A percentile compares a stretch with the other conserved stretches of the same genome.
Conservation (phyloP, 2,329 filamentous ascomycete species). For the Botryotinia calthae region DNA sequence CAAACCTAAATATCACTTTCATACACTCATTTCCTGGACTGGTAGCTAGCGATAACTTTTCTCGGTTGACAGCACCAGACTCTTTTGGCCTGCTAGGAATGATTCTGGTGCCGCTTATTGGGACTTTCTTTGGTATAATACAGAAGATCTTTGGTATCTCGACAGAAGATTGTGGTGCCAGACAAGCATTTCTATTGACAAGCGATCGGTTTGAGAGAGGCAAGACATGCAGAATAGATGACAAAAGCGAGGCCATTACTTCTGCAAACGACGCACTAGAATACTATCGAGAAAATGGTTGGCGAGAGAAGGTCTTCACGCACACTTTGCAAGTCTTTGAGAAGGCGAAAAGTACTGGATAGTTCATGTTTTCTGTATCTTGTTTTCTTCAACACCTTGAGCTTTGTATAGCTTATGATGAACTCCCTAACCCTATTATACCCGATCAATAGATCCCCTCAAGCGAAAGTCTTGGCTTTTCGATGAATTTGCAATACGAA, state of each 20-base stretch:
- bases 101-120: neutral
- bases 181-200: neutral
- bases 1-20: neutral
- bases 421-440: neutral
- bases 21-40: neutral
- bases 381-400: neutral
- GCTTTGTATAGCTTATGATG: no score
- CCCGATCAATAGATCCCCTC: neutral
- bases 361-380: accelerated
- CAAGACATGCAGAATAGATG: neutral
- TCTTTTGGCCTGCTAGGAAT: neutral
- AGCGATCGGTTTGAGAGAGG: neutral
- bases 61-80: neutral
- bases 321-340: neutral
- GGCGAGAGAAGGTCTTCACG: neutral
- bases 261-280: neutral
- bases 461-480: neutral
- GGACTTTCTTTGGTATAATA: neutral
- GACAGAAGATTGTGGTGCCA: neutral
- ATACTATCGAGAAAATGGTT: neutral
- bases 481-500: neutral
- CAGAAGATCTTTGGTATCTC: neutral
- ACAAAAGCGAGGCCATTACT: neutral
- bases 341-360: neutral
- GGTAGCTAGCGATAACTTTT: neutral